Evolutionary conservation across 2,329 filamentous ascomycete species (phyloP), one percentile per base, ranked within the genome.

Genomic region (Plectosphaerella cucumerina): DNA sequence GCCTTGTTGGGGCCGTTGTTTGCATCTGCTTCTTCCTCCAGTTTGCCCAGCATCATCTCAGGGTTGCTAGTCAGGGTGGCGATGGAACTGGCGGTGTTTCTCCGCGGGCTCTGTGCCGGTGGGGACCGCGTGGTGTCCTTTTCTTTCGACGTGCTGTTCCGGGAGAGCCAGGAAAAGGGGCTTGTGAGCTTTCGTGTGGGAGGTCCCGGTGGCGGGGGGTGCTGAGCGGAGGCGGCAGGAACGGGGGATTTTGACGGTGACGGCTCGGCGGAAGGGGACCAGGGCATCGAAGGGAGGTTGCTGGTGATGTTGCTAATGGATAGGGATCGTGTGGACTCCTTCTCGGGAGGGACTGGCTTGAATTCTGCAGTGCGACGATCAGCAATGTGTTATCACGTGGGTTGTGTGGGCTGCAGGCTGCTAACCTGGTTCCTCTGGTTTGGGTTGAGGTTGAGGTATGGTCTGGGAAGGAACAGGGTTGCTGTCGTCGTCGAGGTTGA

Each of bases 91-190:
- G 82, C 84, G 1, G 90, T 96, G 62, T 93, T 90, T 64, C 90
- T 79, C 59, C 53, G 78, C 61, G 31, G 78, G 71, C 53, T 78
- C 63, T 51, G 58, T 53, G 59, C 62, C 45, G 61, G 61, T 37
- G 86, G 78, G 12, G 84, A 78, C 48, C 81, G 77, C 41, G 74
- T 66, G 18, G 64, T 61, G 9, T 82, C 76, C 56, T 79, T 78
- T 4, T 77, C 73, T 60, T 85, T 85, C 48, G 71, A 73, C 34
- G 78, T 76, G 11, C 83, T 81, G 65, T 78, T 86, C 58, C 90
- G 77, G 31, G 89, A 90, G 37, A 95, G 78, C 85, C 89, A 93
- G 37, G 89, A 83, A 61, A 96, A 95, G n/a, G 88, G 90, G 59
- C 89, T 90, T 9, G 89, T 92, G 50, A 95, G 80, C 67, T 94